Percentiles rank a stretch among this genome's conserved stretches.
phyloP scores from a whole-genome alignment of 2,329 filamentous ascomycete genomes.

The Stemphylium lycopersici region DNA sequence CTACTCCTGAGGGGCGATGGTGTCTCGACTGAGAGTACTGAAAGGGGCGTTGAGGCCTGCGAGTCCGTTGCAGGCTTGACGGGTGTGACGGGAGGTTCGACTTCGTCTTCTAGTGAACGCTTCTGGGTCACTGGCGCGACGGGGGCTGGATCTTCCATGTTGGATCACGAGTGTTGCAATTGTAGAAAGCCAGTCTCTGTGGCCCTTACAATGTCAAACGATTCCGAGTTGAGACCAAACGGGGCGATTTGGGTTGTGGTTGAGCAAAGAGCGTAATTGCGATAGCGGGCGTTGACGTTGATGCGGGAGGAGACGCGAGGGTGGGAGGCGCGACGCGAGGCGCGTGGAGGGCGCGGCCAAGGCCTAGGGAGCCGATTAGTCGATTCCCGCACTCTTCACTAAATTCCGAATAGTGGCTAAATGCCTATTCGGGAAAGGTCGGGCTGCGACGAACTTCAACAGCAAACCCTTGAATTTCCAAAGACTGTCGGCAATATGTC shows the following conservation, averaged over 20 bases:
- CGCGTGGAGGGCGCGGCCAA: slow-evolving; percentile 23
- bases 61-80: slow-evolving; percentile 31
- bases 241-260: slow-evolving; percentile 5
- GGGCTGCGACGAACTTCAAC: slow-evolving; percentile 2
- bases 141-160: slow-evolving; percentile 39
- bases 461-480: neutral
- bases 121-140: slow-evolving; percentile 34
- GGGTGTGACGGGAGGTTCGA: slow-evolving; percentile 32
- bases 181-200: neutral
- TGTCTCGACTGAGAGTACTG: slow-evolving; percentile 40
- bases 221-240: neutral
- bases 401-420: slow-evolving; percentile 8
- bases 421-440: slow-evolving; percentile 12
- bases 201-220: neutral
- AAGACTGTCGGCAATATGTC: neutral
- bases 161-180: neutral
- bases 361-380: neutral
- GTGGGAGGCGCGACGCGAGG: slow-evolving; percentile 34
- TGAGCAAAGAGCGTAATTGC: slow-evolving; percentile 12
- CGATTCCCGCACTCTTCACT: slow-evolving; percentile 7
- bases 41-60: slow-evolving; percentile 39
- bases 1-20: slow-evolving; percentile 36
- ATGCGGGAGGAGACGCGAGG: slow-evolving; percentile 30
- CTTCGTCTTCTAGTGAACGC: slow-evolving; percentile 42
- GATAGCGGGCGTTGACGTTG: slow-evolving; percentile 10